Evolutionary conservation across 129 eudicot genomes (phyloP).

Genomic region (Saposhnikovia divaricata): DNA sequence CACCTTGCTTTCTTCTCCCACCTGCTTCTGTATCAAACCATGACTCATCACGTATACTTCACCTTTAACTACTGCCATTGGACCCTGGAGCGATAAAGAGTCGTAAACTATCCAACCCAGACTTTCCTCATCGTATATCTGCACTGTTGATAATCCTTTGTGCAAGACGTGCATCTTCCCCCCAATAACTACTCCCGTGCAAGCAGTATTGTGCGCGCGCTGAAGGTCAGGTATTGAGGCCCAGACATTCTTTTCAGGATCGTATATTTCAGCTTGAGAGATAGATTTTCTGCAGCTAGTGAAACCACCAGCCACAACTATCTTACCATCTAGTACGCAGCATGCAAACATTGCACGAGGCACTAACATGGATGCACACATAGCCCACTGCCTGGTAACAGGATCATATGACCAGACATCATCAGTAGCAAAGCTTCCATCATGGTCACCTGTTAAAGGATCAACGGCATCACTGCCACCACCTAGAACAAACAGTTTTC

Average conservation of each 20-base stretch:
- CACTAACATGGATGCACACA: slow-evolving; percentile 68
- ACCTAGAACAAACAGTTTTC: slow-evolving; percentile 80
- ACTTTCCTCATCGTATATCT: slow-evolving; percentile 44
- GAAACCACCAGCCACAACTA: slow-evolving; percentile 90
- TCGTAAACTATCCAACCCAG: slow-evolving; percentile 69
- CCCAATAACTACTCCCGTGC: slow-evolving; percentile 63
- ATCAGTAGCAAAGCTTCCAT: slow-evolving; percentile 78
- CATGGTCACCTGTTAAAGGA: slow-evolving; percentile 91
- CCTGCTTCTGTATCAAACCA: slow-evolving; percentile 67
- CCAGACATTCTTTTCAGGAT: slow-evolving; percentile 78
- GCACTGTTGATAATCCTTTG: slow-evolving; percentile 82
- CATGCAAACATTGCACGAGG: slow-evolving; percentile 97
- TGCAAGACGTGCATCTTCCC: slow-evolving; percentile 81
- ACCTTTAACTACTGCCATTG: slow-evolving; percentile 69
- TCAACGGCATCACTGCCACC: slow-evolving; percentile 99
- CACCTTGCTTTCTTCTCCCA: slow-evolving; percentile 33
- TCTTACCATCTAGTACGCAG: slow-evolving; percentile 73
- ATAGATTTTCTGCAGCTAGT: slow-evolving; percentile 79
- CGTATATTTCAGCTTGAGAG: slow-evolving; percentile 72
- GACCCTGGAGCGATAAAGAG: slow-evolving; percentile 74
- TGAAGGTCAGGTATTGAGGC: slow-evolving; percentile 63
- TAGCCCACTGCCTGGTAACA: slow-evolving; percentile 52
- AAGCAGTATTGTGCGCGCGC: slow-evolving; percentile 61
- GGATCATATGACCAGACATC: slow-evolving; percentile 98
- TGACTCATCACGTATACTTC: slow-evolving; percentile 72